phyloP scores from a whole-genome alignment of 805 yeast species.

The Candida yuanshanica region DNA sequence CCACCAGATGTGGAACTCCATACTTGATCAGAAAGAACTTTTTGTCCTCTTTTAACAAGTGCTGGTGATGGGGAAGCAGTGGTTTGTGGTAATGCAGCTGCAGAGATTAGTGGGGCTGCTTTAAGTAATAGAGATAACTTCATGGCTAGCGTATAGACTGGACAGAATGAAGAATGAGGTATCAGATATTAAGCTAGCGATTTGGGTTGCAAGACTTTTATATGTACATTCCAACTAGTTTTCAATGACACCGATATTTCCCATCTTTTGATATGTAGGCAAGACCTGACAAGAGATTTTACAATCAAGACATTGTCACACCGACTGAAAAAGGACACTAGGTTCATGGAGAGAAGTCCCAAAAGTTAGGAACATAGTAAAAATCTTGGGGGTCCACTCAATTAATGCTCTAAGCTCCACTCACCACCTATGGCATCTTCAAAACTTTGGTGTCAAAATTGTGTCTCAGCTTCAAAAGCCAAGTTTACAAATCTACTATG shows the following conservation, averaged over 20 bases:
- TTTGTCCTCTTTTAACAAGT: conserved; percentile 19
- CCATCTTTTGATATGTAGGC: not conserved
- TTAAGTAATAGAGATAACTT: conserved; percentile 1
- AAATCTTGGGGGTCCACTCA: too few relatives aligned
- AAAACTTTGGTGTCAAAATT: not conserved
- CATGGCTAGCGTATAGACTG: not conserved
- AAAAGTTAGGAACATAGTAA: too few relatives aligned
- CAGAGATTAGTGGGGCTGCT: conserved; percentile 11
- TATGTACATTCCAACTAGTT: not conserved
- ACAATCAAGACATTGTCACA: too few relatives aligned
- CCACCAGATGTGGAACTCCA: conserved; percentile 34
- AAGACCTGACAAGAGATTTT: too few relatives aligned
- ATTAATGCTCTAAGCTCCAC: too few relatives aligned
- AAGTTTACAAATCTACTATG: too few relatives aligned
- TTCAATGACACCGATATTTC: not conserved
- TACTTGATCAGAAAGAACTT: conserved; percentile 20
- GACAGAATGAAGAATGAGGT: not conserved
- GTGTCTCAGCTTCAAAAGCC: too few relatives aligned
- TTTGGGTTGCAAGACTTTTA: not conserved
- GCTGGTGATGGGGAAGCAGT: conserved; percentile 15
- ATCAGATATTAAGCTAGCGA: too few relatives aligned
- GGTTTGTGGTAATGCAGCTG: conserved; percentile 22
- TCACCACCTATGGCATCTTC: not conserved
- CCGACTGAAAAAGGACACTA: too few relatives aligned
- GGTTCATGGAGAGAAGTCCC: too few relatives aligned